Conservation (phyloP, 306 rosid species). For the Casuarina cunninghamiana region DNA sequence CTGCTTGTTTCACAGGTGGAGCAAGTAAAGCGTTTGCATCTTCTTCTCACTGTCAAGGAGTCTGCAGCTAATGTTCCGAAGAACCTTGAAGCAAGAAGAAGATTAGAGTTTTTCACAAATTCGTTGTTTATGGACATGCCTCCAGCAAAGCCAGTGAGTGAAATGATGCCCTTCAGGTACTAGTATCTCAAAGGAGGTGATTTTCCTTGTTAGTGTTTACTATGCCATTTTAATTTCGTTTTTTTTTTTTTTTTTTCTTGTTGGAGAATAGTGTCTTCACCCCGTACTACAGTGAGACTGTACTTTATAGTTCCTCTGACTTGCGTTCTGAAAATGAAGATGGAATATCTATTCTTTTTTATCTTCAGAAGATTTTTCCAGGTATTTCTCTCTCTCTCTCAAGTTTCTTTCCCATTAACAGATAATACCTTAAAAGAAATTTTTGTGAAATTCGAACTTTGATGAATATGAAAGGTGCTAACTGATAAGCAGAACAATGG, state of each 20-base stretch:
- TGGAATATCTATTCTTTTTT: constrained; percentile 88
- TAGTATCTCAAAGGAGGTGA: constrained; percentile 10
- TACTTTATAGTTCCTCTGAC: constrained; percentile 81
- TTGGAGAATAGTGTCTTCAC: constrained; percentile 81
- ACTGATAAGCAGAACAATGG: not conserved
- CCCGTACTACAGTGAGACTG: constrained; percentile 98
- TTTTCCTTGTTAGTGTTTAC: constrained; percentile 1
- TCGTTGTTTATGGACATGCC: constrained; percentile 98
- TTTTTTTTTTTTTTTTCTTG: constrained; percentile 17
- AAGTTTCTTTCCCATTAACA: not conserved
- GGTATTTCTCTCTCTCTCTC: constrained; percentile 42
- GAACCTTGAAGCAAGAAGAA: constrained; percentile 97
- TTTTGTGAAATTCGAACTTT: not conserved
- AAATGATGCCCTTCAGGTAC: constrained; percentile 87
- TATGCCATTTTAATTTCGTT: constrained; percentile 15
- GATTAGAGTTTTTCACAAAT: constrained; percentile 89
- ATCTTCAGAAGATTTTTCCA: constrained; percentile 97
- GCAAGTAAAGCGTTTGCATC: constrained; percentile 88
- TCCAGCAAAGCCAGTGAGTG: constrained; percentile 89
- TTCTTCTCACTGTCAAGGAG: constrained; percentile 92
- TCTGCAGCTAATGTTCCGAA: constrained; percentile 90
- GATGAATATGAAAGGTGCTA: not conserved
- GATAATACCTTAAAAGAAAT: not conserved
- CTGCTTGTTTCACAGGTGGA: constrained; percentile 59
- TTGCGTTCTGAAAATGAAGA: constrained; percentile 89